Base-by-base conservation (phyloP, 441 rosid genomes). In the Melianthus villosus region DNA sequence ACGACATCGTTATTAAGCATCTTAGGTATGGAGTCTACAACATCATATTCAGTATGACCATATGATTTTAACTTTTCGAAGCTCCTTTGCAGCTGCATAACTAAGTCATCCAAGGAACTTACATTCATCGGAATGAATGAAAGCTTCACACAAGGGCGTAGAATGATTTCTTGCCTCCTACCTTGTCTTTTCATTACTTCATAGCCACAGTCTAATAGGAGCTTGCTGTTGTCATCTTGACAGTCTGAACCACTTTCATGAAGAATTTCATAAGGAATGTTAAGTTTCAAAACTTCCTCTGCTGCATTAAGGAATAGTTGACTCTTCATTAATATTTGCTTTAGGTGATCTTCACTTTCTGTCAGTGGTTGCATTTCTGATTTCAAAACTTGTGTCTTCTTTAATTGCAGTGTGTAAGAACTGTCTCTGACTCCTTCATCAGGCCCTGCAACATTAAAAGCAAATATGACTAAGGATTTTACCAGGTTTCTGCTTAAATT, bases 121-220 rank as follows among this genome's bases (percentile, higher is more conserved):
- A 63, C 46, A 52, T 56, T 73, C 4, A 10, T 38, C 33, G 63
- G 58, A 29, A 56, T 44, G 26, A 64, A 28, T 2, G 63, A 38
- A 45, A 43, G 51, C 44, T 56, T 63, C 52, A 64, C 51, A 41
- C 67, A 68, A 10, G 87, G 95, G 63, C 69, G 83, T 15, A 49
- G 51, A 11, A 71, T 63, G 34, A 73, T 69, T 53, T 89, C 96
- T 50, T 66, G 79, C 59, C 51, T 68, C 57, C 63, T 67, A 4
- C 94, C 94, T 47, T 67, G 78, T 42, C 93, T 63, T 63, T 60
- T 89, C 82, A 75, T 77, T 50, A 84, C 32, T 53, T 89, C 96
- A 7, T 73, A 77, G 29, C 82, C 82, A 10, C 86, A 75, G 52
- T 84, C 98, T 16, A 81, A 37, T 41, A 54, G 22, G 41, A 79